These are phyloP conservation scores for Microdochium trichocladiopsis DNA, from an alignment of 2,329 filamentous ascomycete genomes.

Conservation along the genomic window DNA sequence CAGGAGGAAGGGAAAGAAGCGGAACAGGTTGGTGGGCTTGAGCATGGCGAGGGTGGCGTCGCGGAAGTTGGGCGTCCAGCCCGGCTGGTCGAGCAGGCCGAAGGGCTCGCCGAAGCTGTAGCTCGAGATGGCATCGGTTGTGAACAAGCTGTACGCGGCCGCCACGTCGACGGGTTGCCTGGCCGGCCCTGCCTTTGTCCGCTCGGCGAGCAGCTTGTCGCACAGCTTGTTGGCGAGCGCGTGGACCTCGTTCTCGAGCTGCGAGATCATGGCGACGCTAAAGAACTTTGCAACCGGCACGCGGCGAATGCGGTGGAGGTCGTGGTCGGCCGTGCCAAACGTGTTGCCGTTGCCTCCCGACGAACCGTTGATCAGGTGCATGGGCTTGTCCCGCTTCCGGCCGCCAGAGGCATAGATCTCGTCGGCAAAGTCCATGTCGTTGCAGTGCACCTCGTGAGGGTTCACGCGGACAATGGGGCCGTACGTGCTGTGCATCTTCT, in stretches of 20 bases:
- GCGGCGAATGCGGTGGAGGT: conserved; percentile 22
- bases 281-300: conserved; percentile 22
- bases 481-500: conserved; percentile 27
- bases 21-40: conserved; percentile 7
- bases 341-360: conserved; percentile 7
- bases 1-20: conserved; percentile 11
- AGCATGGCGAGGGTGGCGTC: conserved; percentile 8
- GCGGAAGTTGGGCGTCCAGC: conserved; percentile 15
- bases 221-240: conserved; percentile 8
- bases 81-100: conserved; percentile 14
- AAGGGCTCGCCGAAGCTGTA: conserved; percentile 16
- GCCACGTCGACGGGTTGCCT: conserved; percentile 6
- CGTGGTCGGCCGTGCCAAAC: conserved; percentile 15
- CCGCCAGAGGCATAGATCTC: conserved; percentile 22
- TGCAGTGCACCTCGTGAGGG: conserved; percentile 27
- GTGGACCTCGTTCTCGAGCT: conserved; percentile 7
- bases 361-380: conserved; percentile 7
- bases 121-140: conserved; percentile 11
- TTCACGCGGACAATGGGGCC: conserved; percentile 29
- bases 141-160: conserved; percentile 10
- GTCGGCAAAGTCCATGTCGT: conserved; percentile 23
- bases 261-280: conserved; percentile 19
- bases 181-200: conserved; percentile 10
- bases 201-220: conserved; percentile 17
- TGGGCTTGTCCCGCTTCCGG: conserved; percentile 11